Base-by-base conservation (phyloP, 148 eudicot genomes). In the Camellia lanceoleosa region DNA sequence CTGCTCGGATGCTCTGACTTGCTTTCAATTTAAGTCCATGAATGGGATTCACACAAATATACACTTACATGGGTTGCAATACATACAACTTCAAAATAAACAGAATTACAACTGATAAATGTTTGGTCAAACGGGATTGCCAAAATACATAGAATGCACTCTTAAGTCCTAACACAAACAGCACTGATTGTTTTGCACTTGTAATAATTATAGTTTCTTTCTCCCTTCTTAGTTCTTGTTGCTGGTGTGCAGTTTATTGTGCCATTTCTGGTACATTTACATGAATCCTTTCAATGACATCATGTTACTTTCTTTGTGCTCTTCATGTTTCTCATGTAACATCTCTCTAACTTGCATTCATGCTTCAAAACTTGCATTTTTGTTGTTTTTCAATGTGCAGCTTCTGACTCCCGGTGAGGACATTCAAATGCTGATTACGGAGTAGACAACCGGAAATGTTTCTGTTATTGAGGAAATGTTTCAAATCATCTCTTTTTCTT, bases 391-490 rank as follows among this genome's bases (percentile, higher is more conserved):
- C 43, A 81, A 41, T 44, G 41, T 88, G 83, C 91, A 90, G 91
- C 88, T 90, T 81, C 89, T 89, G 67, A 79, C 89, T 80, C 74
- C 87, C 7, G 41, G 80, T 1, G 87, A 84, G 80, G 91, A 90
- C 13, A 77, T 90, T 54, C 86, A 81, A 18, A 88, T 89, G 90
- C 85, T 93, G 16, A 54, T 91, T 54, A 93, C 94, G 0, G 93
- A 93, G 43, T 93, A 91, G 84, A 68, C 38, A 15, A 12, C 13
- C 2, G 16, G 60, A 42, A 44, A 18, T 43, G 60, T 61, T 5
- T 51, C 47, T 30, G 60, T 49, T 23, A 16, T n/a, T 23, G 59
- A 7, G 23, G 14, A 65, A 52, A 3, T 46, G 19, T 41, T 8
- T 3, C 18, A 19, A 16, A 49, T 65, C 43, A 30, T 14, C 5